Evolutionary conservation across 2,329 filamentous ascomycete species (phyloP).

Genomic region (Trichophaea hybrida): DNA sequence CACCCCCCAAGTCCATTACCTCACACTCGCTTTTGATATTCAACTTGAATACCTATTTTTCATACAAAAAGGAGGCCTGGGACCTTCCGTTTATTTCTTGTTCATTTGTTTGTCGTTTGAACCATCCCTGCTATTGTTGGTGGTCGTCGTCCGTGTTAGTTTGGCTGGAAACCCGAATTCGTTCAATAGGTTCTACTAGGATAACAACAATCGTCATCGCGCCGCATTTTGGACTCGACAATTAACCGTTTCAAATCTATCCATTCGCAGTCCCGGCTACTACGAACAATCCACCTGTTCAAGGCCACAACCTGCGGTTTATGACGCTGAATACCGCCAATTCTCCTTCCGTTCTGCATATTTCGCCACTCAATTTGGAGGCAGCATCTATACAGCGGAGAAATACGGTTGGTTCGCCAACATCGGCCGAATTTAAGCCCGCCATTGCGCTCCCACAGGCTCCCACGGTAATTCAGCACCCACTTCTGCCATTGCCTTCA

Average conservation of each 20-base stretch:
- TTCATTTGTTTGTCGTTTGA: background rate
- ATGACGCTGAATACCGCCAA: slow-evolving; percentile 23
- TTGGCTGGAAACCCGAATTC: background rate
- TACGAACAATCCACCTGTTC: background rate
- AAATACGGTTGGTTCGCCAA: slow-evolving; percentile 19
- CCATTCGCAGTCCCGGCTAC: background rate
- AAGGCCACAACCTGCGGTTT: slow-evolving; percentile 12
- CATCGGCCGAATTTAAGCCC: slow-evolving; percentile 15
- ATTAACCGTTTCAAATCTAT: background rate
- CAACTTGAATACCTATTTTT: background rate
- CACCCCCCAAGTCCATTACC: background rate
- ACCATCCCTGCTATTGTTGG: background rate
- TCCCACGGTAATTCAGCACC: slow-evolving; percentile 6
- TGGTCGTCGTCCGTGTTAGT: background rate
- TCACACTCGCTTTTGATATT: background rate
- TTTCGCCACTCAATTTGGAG: slow-evolving; percentile 9
- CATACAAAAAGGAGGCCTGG: background rate
- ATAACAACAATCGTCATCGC: background rate
- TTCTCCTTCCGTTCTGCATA: slow-evolving; percentile 19
- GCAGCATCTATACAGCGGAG: slow-evolving; percentile 9
- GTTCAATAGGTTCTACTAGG: background rate
- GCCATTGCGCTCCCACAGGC: slow-evolving; percentile 5
- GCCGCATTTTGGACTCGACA: background rate
- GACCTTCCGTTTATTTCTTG: background rate
- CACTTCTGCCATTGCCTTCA: slow-evolving; percentile 18